These are phyloP conservation scores for Tuber magnatum DNA, from an alignment of 495 filamentous ascomycete species.

Conservation along the genomic window DNA sequence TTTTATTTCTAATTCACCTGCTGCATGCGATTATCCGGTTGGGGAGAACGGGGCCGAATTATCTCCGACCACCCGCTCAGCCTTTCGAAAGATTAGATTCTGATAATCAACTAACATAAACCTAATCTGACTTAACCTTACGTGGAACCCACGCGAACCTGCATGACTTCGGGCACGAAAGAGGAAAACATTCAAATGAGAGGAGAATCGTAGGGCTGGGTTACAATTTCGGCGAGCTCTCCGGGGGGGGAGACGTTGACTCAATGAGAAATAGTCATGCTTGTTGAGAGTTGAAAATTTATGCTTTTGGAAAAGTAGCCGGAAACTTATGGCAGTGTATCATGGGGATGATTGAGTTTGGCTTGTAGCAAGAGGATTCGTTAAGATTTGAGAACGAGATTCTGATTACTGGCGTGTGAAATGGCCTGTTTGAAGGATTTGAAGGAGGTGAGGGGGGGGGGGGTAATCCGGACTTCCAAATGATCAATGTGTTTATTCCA, in stretches of 20 bases:
- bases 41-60: not conserved
- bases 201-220: not conserved
- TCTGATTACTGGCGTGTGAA: not conserved
- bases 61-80: not conserved
- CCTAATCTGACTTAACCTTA: not conserved
- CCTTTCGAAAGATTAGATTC: not conserved
- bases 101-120: not conserved
- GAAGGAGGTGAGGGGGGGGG: too few species aligned
- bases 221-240: not conserved
- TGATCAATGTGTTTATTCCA: not conserved
- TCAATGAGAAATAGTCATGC: not conserved
- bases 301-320: not conserved
- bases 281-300: not conserved
- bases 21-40: not conserved
- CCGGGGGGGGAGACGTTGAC: not conserved
- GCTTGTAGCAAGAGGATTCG: not conserved
- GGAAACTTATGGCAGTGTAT: not conserved
- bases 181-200: not conserved
- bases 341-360: not conserved
- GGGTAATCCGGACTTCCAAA: not conserved
- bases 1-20: not conserved
- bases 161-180: not conserved
- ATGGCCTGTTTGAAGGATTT: not conserved
- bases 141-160: not conserved
- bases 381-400: not conserved